A percentile compares a stretch with the other conserved stretches of the same genome.
These are phyloP conservation scores for Plantago rigida DNA, from an alignment of 305 asterid species.

Conservation along the genomic window DNA sequence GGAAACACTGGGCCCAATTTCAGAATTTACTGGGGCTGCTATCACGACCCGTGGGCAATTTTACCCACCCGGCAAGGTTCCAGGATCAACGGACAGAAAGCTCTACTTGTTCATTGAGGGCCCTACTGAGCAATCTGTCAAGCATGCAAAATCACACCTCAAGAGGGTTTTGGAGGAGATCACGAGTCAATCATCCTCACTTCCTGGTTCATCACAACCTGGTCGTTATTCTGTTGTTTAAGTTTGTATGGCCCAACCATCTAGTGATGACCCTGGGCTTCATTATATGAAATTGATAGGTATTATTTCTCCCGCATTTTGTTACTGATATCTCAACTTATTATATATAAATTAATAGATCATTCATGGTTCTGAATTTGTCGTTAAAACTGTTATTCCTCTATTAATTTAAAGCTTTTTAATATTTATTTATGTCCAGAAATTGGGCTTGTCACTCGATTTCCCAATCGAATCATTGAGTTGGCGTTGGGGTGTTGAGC, in stretches of 20 bases:
- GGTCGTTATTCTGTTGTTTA: constrained; percentile 77
- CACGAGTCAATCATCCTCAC: constrained; percentile 67
- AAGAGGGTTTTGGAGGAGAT: constrained; percentile 90
- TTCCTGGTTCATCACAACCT: constrained; percentile 87
- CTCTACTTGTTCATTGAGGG: constrained; percentile 93
- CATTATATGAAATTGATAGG: constrained; percentile 13
- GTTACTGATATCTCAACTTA: constrained; percentile 20
- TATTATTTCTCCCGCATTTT: constrained; percentile 22
- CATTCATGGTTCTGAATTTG: constrained; percentile 15
- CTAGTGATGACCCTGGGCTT: constrained; percentile 1
- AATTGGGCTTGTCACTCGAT: constrained; percentile 12
- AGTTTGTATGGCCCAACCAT: constrained; percentile 7
- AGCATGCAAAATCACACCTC: constrained; percentile 82
- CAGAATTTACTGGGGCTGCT: constrained; percentile 97
- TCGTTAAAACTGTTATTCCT: not conserved
- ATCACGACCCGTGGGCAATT: constrained; percentile 85
- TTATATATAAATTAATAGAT: constrained; percentile 13
- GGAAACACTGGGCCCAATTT: constrained; percentile 89
- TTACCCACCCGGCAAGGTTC: constrained; percentile 59
- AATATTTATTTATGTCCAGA: constrained; percentile 11
- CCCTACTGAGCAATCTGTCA: constrained; percentile 79
- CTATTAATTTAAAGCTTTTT: not conserved
- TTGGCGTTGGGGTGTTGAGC: constrained; percentile 16
- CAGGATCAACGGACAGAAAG: constrained; percentile 74
- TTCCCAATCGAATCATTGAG: constrained; percentile 16